Evolutionary conservation across 2,329 filamentous ascomycete species (phyloP).

Genomic region (Pyricularia sp.): DNA sequence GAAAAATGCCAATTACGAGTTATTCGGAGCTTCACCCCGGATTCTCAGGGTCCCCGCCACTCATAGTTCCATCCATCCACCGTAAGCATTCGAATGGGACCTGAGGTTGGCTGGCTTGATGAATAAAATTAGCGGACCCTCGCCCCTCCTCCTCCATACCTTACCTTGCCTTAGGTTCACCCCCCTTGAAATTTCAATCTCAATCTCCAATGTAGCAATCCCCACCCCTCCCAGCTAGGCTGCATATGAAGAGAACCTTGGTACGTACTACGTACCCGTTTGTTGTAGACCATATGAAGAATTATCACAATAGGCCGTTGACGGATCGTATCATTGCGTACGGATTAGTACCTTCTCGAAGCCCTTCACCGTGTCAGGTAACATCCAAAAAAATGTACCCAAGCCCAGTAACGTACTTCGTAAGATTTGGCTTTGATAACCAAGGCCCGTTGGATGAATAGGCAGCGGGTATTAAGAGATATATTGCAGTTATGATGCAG

Average conservation of each 20-base stretch:
- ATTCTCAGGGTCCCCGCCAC: not conserved
- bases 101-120: not conserved
- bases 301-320: no score
- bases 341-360: no score
- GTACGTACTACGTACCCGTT: not conserved
- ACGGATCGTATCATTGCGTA: not conserved
- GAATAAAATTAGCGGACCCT: not conserved
- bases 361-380: not conserved
- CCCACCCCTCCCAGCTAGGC: not conserved
- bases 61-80: not conserved
- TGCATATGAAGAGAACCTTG: not conserved
- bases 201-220: not conserved
- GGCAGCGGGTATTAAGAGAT: no score
- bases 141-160: not conserved
- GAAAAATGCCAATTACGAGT: not conserved
- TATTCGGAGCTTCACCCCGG: not conserved
- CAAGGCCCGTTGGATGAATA: no score
- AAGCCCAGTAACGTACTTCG: not conserved
- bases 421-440: not conserved
- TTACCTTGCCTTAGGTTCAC: not conserved
- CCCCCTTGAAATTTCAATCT: not conserved
- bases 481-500: not conserved
- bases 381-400: no score
- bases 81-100: not conserved
- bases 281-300: no score